These are phyloP conservation scores for Entophlyctis helioformis DNA, from an alignment of 192 early-diverging fungal species.

Conservation along the genomic window DNA sequence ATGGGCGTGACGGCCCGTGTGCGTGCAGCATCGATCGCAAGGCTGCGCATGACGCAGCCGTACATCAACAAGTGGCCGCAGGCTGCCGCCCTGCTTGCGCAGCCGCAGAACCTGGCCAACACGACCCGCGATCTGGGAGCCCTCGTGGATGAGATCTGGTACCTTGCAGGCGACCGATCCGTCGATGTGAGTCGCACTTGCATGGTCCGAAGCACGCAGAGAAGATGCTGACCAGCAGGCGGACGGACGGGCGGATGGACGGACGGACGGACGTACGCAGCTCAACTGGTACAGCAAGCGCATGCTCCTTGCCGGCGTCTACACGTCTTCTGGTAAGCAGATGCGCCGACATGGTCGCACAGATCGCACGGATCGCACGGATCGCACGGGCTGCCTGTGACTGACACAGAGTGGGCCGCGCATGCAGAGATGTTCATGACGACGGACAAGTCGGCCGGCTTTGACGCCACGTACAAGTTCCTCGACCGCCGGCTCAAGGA, in stretches of 20 bases:
- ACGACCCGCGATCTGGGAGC: constrained; percentile 54
- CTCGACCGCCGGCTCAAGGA: constrained; percentile 68
- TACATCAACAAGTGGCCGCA: constrained; percentile 66
- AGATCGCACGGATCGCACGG: no score
- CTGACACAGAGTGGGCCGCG: no score
- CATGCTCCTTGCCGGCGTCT: constrained; percentile 66
- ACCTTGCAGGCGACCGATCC: constrained; percentile 72
- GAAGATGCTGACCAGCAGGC: no score
- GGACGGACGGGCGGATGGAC: no score
- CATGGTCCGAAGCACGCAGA: no score
- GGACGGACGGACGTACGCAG: no score
- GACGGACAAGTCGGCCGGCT: constrained; percentile 68
- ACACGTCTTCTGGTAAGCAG: constrained; percentile 53
- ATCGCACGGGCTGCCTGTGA: no score
- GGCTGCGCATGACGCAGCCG: constrained; percentile 65
- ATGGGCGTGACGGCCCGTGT: constrained; percentile 37
- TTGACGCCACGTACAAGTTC: constrained; percentile 62
- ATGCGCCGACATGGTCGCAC: not conserved
- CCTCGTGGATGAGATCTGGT: constrained; percentile 80
- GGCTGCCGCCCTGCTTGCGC: constrained; percentile 63
- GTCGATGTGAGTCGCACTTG: constrained; percentile 50
- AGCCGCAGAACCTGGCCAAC: constrained; percentile 61
- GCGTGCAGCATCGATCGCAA: constrained; percentile 39
- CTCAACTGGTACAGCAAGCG: constrained; percentile 87
- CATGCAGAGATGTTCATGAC: constrained; percentile 91